Percentiles rank a stretch among this genome's conserved stretches.
Conservation (phyloP, 148 eudicot genomes). For the Chenopodium berlandieri region DNA sequence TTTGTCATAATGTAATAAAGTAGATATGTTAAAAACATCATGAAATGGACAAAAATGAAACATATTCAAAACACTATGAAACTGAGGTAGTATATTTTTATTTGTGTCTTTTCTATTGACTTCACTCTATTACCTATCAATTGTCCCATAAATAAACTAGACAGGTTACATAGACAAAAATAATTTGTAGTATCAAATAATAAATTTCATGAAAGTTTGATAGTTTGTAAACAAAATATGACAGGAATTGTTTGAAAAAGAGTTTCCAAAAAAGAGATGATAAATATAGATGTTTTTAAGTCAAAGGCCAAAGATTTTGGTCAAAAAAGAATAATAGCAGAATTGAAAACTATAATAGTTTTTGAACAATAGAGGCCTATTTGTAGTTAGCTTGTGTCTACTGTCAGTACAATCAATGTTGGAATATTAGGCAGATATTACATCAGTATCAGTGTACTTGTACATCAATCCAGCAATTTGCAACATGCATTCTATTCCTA, state of each 20-base stretch:
- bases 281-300: not conserved
- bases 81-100: too few species aligned
- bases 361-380: not conserved
- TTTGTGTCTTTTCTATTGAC: too few species aligned
- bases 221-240: too few species aligned
- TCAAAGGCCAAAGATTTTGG: not conserved
- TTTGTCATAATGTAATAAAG: too few species aligned
- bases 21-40: too few species aligned
- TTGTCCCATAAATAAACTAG: not conserved
- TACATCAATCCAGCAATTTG: not conserved
- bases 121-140: not conserved
- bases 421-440: not conserved
- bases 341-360: not conserved
- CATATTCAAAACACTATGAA: too few species aligned
- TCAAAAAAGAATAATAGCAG: not conserved
- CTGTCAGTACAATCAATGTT: not conserved
- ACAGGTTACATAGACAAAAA: not conserved
- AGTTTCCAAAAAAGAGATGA: not conserved
- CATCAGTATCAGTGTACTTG: not conserved
- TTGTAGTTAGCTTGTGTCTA: not conserved
- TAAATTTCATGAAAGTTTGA: not conserved
- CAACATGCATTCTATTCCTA: not conserved
- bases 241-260: not conserved
- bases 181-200: too few species aligned
- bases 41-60: too few species aligned